Percentiles rank a stretch among this genome's conserved stretches.
Evolutionary conservation across 2,329 filamentous ascomycete genomes (phyloP).

Genomic region (Thelonectria discophora): DNA sequence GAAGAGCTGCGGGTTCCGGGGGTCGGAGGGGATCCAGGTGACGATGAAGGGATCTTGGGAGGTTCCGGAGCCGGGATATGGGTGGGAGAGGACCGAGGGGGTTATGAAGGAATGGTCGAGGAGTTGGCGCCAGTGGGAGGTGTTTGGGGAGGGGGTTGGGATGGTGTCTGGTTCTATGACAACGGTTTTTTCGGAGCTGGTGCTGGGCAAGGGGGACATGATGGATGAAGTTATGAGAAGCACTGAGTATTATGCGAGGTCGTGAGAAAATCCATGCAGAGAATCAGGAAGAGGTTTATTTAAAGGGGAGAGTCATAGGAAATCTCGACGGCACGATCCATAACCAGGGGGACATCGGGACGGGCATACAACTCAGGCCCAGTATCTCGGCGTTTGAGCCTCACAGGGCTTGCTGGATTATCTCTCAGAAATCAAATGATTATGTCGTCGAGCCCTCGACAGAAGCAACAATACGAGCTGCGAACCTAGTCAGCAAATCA

Average conservation of each 20-base stretch:
- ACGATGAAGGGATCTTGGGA: conserved; percentile 1
- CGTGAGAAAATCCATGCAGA: not conserved
- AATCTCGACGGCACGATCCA: not conserved
- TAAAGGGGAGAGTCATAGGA: not conserved
- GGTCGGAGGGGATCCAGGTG: conserved; percentile 5
- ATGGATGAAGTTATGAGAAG: not conserved
- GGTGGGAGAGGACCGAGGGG: conserved; percentile 1
- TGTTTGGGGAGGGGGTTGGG: not conserved
- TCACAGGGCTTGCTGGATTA: not conserved
- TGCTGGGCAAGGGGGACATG: conserved; percentile 6
- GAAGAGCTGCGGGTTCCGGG: conserved; percentile 12
- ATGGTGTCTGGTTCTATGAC: conserved; percentile 12
- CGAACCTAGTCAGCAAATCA: conserved; percentile 4
- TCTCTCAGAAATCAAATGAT: conserved; percentile 5
- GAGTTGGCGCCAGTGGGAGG: conserved; percentile 6
- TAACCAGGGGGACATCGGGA: not conserved
- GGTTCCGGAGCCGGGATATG: conserved; percentile 15
- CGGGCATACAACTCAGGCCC: not conserved
- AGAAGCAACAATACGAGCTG: not conserved
- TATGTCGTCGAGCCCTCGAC: not conserved
- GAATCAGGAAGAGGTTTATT: not conserved
- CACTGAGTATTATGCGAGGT: not conserved
- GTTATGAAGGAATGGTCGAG: conserved; percentile 10
- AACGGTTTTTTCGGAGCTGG: conserved; percentile 7
- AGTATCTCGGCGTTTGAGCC: conserved; percentile 12